phyloP scores from a whole-genome alignment of 768 basidiomycete genomes.

The Coprinopsis sp. region DNA sequence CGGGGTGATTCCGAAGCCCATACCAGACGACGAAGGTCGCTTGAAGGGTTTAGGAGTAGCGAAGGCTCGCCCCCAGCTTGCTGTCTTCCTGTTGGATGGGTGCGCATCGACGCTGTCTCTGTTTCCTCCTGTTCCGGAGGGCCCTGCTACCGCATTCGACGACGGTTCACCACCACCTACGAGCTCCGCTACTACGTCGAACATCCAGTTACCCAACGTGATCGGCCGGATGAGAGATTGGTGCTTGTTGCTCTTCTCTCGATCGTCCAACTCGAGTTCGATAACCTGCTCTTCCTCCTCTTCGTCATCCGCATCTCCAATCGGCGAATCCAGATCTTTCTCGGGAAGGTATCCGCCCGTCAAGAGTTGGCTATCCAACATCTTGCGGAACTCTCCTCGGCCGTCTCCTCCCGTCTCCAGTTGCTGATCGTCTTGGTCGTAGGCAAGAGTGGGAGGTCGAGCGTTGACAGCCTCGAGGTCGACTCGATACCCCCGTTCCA shows the following conservation, averaged over 20 bases:
- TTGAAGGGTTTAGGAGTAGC: no score
- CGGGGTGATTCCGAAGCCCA: no score
- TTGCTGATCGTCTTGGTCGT: no score
- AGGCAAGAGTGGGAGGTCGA: no score
- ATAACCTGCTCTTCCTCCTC: constrained; percentile 33
- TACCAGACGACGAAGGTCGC: no score
- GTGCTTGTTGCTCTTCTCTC: constrained; percentile 24
- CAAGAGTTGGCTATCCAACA: constrained; percentile 55
- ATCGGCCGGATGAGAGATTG: constrained; percentile 47
- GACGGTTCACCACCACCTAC: constrained; percentile 12
- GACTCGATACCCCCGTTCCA: constrained; percentile 81
- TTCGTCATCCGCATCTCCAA: constrained; percentile 39
- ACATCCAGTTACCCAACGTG: constrained; percentile 80
- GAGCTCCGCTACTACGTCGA: constrained; percentile 67
- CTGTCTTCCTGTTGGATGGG: no score
- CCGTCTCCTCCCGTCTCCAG: constrained; percentile 17
- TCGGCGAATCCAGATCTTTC: constrained; percentile 29
- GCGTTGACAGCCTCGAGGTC: constrained; percentile 57
- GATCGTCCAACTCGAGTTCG: not conserved
- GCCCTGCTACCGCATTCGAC: constrained; percentile 10
- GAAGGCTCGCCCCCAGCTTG: no score
- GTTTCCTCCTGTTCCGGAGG: constrained; percentile 13
- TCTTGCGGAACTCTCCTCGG: constrained; percentile 64
- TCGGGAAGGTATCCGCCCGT: constrained; percentile 48
- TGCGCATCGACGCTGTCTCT: no score